Evolutionary conservation across 2,329 filamentous ascomycete species (phyloP), one percentile per base, ranked within the genome.

Genomic region (Trichoderma endophyticum): DNA sequence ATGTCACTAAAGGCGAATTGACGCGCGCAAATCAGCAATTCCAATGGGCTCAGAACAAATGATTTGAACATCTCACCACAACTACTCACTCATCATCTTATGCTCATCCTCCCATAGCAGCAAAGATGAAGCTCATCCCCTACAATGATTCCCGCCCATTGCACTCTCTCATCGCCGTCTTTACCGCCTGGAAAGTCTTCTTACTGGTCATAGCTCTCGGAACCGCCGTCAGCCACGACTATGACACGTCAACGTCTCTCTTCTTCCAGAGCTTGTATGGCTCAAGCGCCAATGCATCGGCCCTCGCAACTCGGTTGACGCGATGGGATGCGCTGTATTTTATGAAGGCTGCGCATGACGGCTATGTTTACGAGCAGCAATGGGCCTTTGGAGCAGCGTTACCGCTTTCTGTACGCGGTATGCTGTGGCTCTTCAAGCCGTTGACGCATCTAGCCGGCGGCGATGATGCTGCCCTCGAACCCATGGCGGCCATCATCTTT

Each of bases 241-340:
- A 96, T 80, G 93, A 97, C 82, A 95, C 93, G n/a, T 95, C 92
- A 7, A 91, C 88, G 7, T 86, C 86, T 51, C 77, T 86, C 82
- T 78, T 83, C 74, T 80, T 85, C 74, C 76, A 79, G 70, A 75
- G 75, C 70, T 61, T 81, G 74, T 73, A 82, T 76, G 77, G 77
- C 71, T 24, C 56, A 18, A 43, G 56, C 65, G 71, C 83, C 14
- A 78, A 82, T 62, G 81, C 88, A 34, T 76, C 86, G 34, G 75
- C 83, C 12, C 76, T 92, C 3, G 80, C 85, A 24, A 81, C 86
- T 39, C 89, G 89, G 57, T 83, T 96, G 72, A 90, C 90, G 7
- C 87, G 92, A 79, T 97, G 93, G 93, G 93, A 97, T 80, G 92
- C 91, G 36, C 85, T 97, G 75, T 96, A 95, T 80, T 95, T 91